A percentile compares a stretch with the other conserved stretches of the same genome.
These are phyloP conservation scores for Paxillus involutus DNA, from an alignment of 768 basidiomycete genomes.

Conservation along the genomic window DNA sequence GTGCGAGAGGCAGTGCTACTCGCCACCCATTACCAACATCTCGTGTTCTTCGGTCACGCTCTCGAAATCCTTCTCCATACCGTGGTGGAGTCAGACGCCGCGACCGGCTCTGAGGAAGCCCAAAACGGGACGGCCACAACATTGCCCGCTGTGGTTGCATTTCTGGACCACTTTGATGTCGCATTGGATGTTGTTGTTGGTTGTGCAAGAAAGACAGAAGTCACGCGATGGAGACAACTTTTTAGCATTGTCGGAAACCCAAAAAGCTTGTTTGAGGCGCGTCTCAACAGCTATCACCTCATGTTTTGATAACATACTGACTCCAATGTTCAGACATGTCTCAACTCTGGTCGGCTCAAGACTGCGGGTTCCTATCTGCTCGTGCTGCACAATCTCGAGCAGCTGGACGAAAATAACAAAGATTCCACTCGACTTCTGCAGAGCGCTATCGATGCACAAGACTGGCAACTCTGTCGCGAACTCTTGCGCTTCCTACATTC, in stretches of 20 bases:
- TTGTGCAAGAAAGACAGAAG: slow-evolving; percentile 95
- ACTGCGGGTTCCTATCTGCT: slow-evolving; percentile 93
- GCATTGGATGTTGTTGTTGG: slow-evolving; percentile 92
- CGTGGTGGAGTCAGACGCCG: slow-evolving; percentile 83
- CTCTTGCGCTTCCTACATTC: slow-evolving; percentile 90
- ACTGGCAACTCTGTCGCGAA: slow-evolving; percentile 92
- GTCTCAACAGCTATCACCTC: slow-evolving; percentile 5
- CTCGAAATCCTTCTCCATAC: slow-evolving; percentile 93
- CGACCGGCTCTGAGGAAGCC: slow-evolving; percentile 30
- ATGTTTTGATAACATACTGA: background rate
- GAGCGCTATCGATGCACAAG: slow-evolving; percentile 71
- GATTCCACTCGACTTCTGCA: slow-evolving; percentile 83
- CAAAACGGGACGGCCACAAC: slow-evolving; percentile 33
- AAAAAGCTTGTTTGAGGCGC: slow-evolving; percentile 86
- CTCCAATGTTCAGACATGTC: slow-evolving; percentile 62
- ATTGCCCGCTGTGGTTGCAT: slow-evolving; percentile 75
- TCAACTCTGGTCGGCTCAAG: slow-evolving; percentile 68
- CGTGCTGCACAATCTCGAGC: slow-evolving; percentile 91
- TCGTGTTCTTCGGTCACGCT: slow-evolving; percentile 92
- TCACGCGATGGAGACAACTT: slow-evolving; percentile 84
- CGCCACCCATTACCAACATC: slow-evolving; percentile 80
- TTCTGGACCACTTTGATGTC: slow-evolving; percentile 92
- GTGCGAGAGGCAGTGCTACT: slow-evolving; percentile 80
- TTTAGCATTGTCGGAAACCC: slow-evolving; percentile 93
- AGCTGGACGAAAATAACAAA: slow-evolving; percentile 71